These are phyloP conservation scores for Epichloe amarillans DNA, from an alignment of 2,329 filamentous ascomycete genomes.

Conservation along the genomic window DNA sequence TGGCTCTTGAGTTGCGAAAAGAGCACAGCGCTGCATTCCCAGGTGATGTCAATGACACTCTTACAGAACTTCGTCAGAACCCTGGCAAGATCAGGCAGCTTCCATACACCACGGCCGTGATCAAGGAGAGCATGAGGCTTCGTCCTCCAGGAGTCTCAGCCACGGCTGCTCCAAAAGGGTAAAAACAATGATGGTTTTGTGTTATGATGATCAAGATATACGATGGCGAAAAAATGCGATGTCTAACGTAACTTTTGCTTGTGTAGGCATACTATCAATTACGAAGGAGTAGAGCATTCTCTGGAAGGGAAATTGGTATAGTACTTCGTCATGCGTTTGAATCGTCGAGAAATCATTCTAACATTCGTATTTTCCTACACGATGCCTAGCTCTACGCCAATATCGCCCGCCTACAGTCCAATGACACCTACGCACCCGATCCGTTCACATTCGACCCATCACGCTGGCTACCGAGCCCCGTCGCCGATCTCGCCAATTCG, in stretches of 20 bases:
- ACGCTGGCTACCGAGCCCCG: constrained; percentile 1
- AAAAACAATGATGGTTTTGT: not conserved
- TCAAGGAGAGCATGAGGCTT: constrained; percentile 2
- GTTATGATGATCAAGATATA: not conserved
- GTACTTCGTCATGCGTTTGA: not conserved
- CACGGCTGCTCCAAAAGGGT: not conserved
- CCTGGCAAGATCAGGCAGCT: constrained; percentile 1
- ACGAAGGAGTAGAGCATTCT: not conserved
- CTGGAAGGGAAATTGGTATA: not conserved
- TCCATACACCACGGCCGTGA: constrained; percentile 1
- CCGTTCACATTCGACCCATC: not conserved
- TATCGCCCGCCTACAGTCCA: not conserved
- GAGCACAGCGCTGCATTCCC: not conserved
- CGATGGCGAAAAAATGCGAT: not conserved
- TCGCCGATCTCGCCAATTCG: not conserved
- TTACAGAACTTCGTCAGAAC: not conserved
- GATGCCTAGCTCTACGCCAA: not conserved
- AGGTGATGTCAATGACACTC: not conserved
- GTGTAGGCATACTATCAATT: not conserved
- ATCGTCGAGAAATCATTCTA: not conserved
- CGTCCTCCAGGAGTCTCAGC: not conserved
- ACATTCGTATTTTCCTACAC: not conserved
- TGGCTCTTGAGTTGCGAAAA: constrained; percentile 1
- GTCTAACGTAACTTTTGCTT: not conserved
- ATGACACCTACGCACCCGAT: not conserved